Percentiles rank a stretch among this genome's conserved stretches.
Conservation (phyloP, 2,329 filamentous ascomycete species). For the Samsoniella hepiali region DNA sequence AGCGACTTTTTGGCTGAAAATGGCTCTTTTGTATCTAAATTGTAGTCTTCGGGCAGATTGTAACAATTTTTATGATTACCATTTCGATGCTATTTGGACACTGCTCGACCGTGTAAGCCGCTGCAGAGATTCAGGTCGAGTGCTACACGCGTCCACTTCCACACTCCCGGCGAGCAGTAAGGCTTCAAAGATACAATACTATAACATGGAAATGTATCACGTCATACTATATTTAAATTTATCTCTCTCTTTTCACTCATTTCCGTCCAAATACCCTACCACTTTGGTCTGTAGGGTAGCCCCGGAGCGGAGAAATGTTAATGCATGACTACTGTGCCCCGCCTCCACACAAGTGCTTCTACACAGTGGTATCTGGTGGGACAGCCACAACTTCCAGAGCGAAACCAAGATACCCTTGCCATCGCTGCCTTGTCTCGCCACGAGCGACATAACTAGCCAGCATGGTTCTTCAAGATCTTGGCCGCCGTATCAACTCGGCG, state of each 20-base stretch:
- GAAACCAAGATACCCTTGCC: constrained; percentile 11
- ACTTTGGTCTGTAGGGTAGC: not conserved
- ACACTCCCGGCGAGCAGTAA: not conserved
- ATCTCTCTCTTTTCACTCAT: not conserved
- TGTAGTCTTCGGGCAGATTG: not conserved
- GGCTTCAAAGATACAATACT: not conserved
- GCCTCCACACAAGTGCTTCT: constrained; percentile 16
- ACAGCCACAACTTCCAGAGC: constrained; percentile 18
- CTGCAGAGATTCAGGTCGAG: not conserved
- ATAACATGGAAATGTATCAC: too few relatives aligned
- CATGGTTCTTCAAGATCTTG: constrained; percentile 99
- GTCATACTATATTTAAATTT: too few relatives aligned
- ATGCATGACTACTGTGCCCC: constrained; percentile 17
- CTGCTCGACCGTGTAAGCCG: too few relatives aligned
- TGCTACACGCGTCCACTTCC: not conserved
- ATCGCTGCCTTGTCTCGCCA: constrained; percentile 12
- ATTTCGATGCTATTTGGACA: too few relatives aligned
- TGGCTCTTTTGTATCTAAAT: not conserved
- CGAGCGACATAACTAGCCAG: constrained; percentile 20
- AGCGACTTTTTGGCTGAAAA: not conserved
- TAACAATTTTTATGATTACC: too few relatives aligned
- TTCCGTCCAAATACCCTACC: not conserved
- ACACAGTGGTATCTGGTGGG: constrained; percentile 10
- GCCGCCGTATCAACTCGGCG: constrained; percentile 95
- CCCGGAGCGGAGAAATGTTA: constrained; percentile 20